Evolutionary conservation across 2,329 filamentous ascomycete species (phyloP), one percentile per base, ranked within the genome.

Genomic region (Emydomyces testavorans): DNA sequence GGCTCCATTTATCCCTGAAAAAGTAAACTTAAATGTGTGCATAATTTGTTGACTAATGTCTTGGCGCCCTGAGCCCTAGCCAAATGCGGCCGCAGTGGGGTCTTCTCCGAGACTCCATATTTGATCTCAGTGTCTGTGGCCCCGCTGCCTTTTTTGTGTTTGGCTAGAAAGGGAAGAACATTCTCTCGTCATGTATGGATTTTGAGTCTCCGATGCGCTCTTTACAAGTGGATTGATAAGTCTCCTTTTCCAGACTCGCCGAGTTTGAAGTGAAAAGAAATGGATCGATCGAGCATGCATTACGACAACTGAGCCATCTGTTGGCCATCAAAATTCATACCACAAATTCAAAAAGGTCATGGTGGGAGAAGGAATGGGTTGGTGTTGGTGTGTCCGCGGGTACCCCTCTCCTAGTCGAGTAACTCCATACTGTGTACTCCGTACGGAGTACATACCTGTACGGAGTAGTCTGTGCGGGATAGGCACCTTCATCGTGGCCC

Each of bases 271-370:
- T 6, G 20, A 45, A 29, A 37, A 45, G 16, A 16, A 28, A 45
- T 15, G 4, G 2, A 18, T 2, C 4, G 5, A 15, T 15, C 15
- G 13, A 26, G 26, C 6, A 18, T 23, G 15, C 23, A 46, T 46
- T n/a, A 46, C 43, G 43, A 46, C 43, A 24, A 37, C 43, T 46
- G 43, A 29, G 11, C 40, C 20, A 23, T 16, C 23, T 6, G 24
- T 31, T 34, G 24, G 28, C 15, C 26, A 23, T 31, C 23, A 20
- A 38, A 11, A 10, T 4, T 7, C 34, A n/a, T n/a, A n/a, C n/a
- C n/a, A n/a, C n/a, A n/a, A n/a, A n/a, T n/a, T n/a, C n/a, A n/a
- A n/a, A n/a, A n/a, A n/a, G n/a, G n/a, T n/a, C 26, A 28, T 28
- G 26, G 29, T 31, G 29, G 29, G n/a, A n/a, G n/a, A n/a, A n/a